These are phyloP conservation scores for Talaromyces marneffei DNA, from an alignment of 2,329 filamentous ascomycete species.

Conservation along the genomic window DNA sequence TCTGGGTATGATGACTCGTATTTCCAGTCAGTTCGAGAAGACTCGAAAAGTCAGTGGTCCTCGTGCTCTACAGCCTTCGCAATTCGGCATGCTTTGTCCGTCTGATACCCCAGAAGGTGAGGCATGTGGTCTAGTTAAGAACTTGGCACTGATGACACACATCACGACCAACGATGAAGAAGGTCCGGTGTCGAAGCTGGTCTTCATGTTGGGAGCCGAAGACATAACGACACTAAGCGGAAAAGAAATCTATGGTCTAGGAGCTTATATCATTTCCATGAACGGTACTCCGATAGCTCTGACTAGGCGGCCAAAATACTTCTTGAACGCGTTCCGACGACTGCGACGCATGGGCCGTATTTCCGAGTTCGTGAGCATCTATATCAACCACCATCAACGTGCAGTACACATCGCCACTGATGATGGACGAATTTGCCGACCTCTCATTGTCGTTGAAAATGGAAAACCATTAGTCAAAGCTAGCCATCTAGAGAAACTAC, in stretches of 20 bases:
- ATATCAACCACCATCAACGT: slow-evolving; percentile 87
- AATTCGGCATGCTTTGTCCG: slow-evolving; percentile 96
- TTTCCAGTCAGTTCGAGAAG: slow-evolving; percentile 98
- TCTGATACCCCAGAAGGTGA: slow-evolving; percentile 98
- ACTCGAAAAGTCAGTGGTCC: slow-evolving; percentile 94
- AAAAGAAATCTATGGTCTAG: slow-evolving; percentile 76
- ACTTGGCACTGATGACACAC: slow-evolving; percentile 96
- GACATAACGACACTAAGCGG: slow-evolving; percentile 75
- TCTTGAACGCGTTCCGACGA: slow-evolving; percentile 76
- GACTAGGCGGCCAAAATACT: slow-evolving; percentile 78
- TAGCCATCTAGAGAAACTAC: slow-evolving; percentile 72
- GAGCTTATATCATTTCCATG: slow-evolving; percentile 84
- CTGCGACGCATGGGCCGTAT: slow-evolving; percentile 85
- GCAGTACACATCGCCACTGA: slow-evolving; percentile 95
- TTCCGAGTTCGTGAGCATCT: slow-evolving; percentile 93
- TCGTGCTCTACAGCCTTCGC: slow-evolving; percentile 89
- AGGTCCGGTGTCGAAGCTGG: slow-evolving; percentile 76
- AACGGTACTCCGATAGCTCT: slow-evolving; percentile 92
- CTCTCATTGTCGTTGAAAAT: slow-evolving; percentile 91
- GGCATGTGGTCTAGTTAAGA: slow-evolving; percentile 96
- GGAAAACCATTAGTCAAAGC: slow-evolving; percentile 72
- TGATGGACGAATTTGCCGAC: slow-evolving; percentile 91
- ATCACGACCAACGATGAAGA: slow-evolving; percentile 97
- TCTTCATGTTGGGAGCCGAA: slow-evolving; percentile 80
- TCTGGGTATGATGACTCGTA: slow-evolving; percentile 98